phyloP scores from a whole-genome alignment of 108 stramenopile genomes.

The Schizochytrium sp. region DNA sequence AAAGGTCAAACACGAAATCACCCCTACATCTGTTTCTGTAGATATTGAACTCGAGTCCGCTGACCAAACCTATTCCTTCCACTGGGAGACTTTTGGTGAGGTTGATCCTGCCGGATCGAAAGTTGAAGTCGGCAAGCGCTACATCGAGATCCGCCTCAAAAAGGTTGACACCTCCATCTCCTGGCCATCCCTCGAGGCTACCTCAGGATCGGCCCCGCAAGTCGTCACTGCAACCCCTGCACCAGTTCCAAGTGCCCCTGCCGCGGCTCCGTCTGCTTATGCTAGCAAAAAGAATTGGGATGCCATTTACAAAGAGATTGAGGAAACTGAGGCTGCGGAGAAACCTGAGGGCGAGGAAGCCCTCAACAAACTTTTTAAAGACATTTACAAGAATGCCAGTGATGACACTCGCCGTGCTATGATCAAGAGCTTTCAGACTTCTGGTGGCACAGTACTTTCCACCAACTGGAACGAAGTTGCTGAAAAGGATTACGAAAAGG shows the following conservation, averaged over 20 bases:
- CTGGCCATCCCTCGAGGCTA: constrained; percentile 82
- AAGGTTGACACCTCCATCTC: constrained; percentile 77
- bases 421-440: constrained; percentile 96
- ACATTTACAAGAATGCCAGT: constrained; percentile 90
- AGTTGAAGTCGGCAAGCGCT: constrained; percentile 80
- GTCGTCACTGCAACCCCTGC: neutral
- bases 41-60: constrained; percentile 72
- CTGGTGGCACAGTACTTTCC: constrained; percentile 92
- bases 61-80: constrained; percentile 82
- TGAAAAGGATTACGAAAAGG: constrained; percentile 96
- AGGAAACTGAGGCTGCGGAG: constrained; percentile 70
- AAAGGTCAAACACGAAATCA: constrained; percentile 80
- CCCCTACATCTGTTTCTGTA: constrained; percentile 77
- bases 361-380: constrained; percentile 93
- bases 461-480: constrained; percentile 98
- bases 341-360: constrained; percentile 97
- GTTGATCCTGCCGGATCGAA: constrained; percentile 79
- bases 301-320: constrained; percentile 82
- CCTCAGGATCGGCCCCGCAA: neutral
- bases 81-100: constrained; percentile 81
- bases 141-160: constrained; percentile 85
- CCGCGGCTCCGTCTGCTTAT: constrained; percentile 78
- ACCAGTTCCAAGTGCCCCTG: neutral
- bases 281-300: constrained; percentile 89
- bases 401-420: constrained; percentile 93